These are phyloP conservation scores for Pythium phragmitis DNA, from an alignment of 352 stramenopile species.

Conservation along the genomic window DNA sequence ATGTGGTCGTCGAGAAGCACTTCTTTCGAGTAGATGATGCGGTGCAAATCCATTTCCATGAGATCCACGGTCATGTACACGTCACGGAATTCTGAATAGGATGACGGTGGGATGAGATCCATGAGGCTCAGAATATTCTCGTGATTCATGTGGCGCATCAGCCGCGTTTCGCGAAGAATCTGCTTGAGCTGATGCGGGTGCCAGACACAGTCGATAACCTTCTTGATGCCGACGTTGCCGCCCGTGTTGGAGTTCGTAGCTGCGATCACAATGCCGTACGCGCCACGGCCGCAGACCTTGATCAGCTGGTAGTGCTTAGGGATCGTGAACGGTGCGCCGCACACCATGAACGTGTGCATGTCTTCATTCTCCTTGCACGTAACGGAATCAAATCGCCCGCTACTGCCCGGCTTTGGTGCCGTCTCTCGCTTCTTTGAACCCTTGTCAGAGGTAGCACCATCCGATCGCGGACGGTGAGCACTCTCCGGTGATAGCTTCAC, in stretches of 20 bases:
- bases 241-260: constrained; percentile 77
- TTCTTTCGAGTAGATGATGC: constrained; percentile 93
- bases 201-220: constrained; percentile 91
- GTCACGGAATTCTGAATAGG: constrained; percentile 83
- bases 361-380: constrained; percentile 83
- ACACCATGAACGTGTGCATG: constrained; percentile 91
- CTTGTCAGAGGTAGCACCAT: constrained; percentile 43
- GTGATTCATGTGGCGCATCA: constrained; percentile 86
- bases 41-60: constrained; percentile 92
- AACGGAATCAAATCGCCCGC: constrained; percentile 45
- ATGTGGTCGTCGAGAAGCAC: constrained; percentile 92
- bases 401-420: constrained; percentile 14
- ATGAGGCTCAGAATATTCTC: constrained; percentile 85
- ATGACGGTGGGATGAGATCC: constrained; percentile 81
- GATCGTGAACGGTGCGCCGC: constrained; percentile 85
- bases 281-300: constrained; percentile 85
- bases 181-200: constrained; percentile 89
- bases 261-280: constrained; percentile 89
- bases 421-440: constrained; percentile 40
- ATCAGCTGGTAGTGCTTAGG: constrained; percentile 86
- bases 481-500: constrained; percentile 75
- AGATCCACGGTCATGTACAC: constrained; percentile 91
- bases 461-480: constrained; percentile 50
- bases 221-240: constrained; percentile 90
- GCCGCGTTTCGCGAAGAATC: constrained; percentile 79